Conservation (phyloP, 352 stramenopile genomes). For the Blastocystis sp. region DNA sequence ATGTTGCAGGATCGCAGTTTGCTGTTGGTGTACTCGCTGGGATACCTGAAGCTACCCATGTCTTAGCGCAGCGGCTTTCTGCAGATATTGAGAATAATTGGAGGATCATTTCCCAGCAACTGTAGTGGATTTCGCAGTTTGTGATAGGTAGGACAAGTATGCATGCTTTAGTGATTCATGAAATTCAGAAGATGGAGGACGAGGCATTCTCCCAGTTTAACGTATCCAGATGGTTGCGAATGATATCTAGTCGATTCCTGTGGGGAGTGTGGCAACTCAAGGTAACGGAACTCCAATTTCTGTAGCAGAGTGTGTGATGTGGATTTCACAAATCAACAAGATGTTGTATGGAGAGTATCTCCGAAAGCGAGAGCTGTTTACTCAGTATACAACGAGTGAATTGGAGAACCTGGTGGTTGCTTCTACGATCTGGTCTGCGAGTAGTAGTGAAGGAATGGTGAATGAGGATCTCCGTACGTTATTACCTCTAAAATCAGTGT, state of each 20-base stretch:
- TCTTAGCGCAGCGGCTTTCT: background rate
- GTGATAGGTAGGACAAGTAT: background rate
- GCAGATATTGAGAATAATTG: slow-evolving; percentile 42
- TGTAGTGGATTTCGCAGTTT: background rate
- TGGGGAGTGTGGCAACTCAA: background rate
- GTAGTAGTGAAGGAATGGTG: slow-evolving; percentile 11
- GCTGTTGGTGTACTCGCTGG: background rate
- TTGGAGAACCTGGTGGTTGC: background rate
- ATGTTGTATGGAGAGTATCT: slow-evolving; percentile 45
- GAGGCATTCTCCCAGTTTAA: background rate
- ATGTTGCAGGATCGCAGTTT: background rate
- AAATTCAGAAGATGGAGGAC: slow-evolving; percentile 10
- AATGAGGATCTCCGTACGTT: background rate
- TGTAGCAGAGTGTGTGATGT: slow-evolving; percentile 8
- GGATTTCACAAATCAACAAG: slow-evolving; percentile 39
- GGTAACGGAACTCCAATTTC: background rate
- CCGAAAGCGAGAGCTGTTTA: slow-evolving; percentile 22
- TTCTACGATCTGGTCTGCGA: slow-evolving; percentile 11
- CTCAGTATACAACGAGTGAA: slow-evolving; percentile 39
- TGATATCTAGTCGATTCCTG: background rate
- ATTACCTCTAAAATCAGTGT: background rate
- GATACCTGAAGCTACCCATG: background rate
- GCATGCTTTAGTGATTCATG: slow-evolving; percentile 2
- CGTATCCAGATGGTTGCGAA: background rate
- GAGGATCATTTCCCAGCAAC: slow-evolving; percentile 14